Percentiles rank a stretch among this genome's conserved stretches.
Evolutionary conservation across 345 rosid species (phyloP).

Genomic region (Populus euphratica): DNA sequence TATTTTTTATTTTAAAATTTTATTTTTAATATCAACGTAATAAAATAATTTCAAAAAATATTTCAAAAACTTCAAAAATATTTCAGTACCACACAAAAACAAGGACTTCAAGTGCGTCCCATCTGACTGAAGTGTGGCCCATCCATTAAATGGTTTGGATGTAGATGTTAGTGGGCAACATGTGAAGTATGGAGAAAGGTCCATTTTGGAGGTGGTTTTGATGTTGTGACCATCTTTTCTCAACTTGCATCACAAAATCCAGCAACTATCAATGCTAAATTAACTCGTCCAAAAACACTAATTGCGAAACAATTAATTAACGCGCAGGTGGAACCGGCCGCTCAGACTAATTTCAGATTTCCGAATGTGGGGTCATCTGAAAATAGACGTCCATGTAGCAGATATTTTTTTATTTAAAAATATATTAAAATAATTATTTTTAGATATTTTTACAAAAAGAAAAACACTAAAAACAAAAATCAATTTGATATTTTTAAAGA

Average conservation of each 20-base stretch:
- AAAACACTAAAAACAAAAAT: no score
- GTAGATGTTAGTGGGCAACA: constrained; percentile 53
- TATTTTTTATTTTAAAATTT: no score
- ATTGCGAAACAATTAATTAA: not conserved
- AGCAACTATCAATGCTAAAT: not conserved
- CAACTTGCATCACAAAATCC: not conserved
- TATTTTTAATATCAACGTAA: no score
- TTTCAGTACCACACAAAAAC: no score
- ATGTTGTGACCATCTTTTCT: not conserved
- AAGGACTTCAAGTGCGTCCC: constrained; percentile 16
- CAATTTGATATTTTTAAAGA: no score
- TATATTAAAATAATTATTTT: no score
- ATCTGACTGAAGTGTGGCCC: constrained; percentile 35
- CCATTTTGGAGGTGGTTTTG: constrained; percentile 17
- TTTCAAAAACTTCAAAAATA: no score
- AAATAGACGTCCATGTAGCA: no score
- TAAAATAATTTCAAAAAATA: no score
- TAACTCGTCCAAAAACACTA: not conserved
- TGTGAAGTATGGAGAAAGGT: constrained; percentile 43
- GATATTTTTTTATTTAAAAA: no score
- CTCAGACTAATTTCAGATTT: not conserved
- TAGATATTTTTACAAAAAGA: no score
- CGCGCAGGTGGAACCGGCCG: not conserved
- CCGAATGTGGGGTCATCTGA: no score
- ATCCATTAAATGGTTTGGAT: constrained; percentile 40